These are phyloP conservation scores for Sphaerulina populicola DNA, from an alignment of 2,329 filamentous ascomycete species.

Conservation along the genomic window DNA sequence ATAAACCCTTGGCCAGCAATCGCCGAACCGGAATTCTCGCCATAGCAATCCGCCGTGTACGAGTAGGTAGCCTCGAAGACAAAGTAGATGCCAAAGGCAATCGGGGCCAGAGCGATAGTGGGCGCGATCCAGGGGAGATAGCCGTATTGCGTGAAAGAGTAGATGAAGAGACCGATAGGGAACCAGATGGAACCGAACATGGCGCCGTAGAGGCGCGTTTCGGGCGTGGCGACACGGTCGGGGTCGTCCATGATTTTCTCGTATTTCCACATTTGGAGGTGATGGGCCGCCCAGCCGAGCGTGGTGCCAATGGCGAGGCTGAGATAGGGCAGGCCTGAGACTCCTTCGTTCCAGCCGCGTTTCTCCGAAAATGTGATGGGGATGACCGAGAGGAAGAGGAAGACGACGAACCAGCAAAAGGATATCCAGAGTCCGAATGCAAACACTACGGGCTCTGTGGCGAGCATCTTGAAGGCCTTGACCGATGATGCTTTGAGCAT, in stretches of 20 bases:
- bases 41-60: conserved; percentile 48
- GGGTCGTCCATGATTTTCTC: conserved; percentile 35
- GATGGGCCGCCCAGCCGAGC: conserved; percentile 43
- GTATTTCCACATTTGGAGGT: conserved; percentile 47
- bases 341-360: conserved; percentile 46
- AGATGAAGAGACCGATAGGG: conserved; percentile 46
- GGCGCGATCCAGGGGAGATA: conserved; percentile 45
- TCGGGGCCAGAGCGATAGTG: conserved; percentile 43
- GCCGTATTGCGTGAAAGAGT: conserved; percentile 48
- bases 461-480: conserved; percentile 44
- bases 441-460: conserved; percentile 45
- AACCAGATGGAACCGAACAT: conserved; percentile 43
- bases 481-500: conserved; percentile 45
- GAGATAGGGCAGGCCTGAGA: conserved; percentile 46
- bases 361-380: conserved; percentile 47
- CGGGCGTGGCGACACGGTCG: conserved; percentile 35
- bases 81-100: conserved; percentile 49
- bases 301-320: conserved; percentile 44
- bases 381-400: conserved; percentile 48
- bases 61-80: conserved; percentile 42
- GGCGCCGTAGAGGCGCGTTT: conserved; percentile 44
- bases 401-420: conserved; percentile 48
- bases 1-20: conserved; percentile 47
- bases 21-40: conserved; percentile 37
- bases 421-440: conserved; percentile 46